Base-by-base conservation (phyloP, 306 rosid species). In the Gillenia trifoliata region DNA sequence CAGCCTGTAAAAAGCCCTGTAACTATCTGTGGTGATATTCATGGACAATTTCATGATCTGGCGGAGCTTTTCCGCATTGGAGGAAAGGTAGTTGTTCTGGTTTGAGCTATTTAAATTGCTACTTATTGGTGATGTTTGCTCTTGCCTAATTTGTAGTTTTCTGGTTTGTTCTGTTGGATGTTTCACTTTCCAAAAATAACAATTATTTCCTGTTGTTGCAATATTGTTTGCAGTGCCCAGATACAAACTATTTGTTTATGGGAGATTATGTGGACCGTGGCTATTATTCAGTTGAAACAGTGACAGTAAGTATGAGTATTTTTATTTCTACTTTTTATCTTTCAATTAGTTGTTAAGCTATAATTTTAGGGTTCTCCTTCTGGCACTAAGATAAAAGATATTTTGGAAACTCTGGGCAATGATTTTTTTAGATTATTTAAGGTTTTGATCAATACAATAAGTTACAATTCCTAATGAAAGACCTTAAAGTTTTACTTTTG, bases 231-330 rank as follows among this genome's bases (percentile, higher is more conserved):
- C 69, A 93, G 98, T 93, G 98, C 85, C 98, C 98, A 80, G 96
- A 93, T 88, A 91, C 98, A 81, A 93, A 91, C 78, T 93, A 93
- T 78, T 86, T 93, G 79, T 93, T 93, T 64, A 93, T 93, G 98
- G 98, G 98, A 80, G 98, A 93, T 82, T 93, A 93, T 80, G 98
- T 93, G 31, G 98, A 93, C 71, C 97, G 98, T 78, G 97, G 98
- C 82, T 93, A 93, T 77, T 93, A 93, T 80, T 91, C 98, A 4
- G 96, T 93, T 55, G 98, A 91, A 86, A 93, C 98, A 13, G 97
- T 91, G 47, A 93, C 97, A 38, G 98, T 91, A 83, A 84, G 89
- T 84, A 70, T 78, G 63, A 64, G 50, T 70, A 9, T 5, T 62
- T 29, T 40, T 70, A 20, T 73, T 55, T 59, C 43, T 68, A 57